Conservation (phyloP, 352 stramenopile genomes). For the Globisporangium lucens region DNA sequence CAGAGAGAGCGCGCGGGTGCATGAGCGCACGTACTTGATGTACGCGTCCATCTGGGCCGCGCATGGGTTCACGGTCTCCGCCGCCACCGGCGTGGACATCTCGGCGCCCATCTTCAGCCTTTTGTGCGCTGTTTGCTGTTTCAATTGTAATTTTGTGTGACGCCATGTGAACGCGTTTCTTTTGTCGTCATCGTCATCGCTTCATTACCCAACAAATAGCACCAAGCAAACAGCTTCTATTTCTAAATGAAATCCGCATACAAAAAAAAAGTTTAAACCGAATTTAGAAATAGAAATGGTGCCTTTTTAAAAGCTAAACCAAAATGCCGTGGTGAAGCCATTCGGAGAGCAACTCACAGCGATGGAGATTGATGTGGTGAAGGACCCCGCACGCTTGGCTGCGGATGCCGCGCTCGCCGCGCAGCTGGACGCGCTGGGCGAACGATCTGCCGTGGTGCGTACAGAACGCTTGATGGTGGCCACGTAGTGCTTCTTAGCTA, state of each 20-base stretch:
- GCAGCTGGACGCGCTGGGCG: slow-evolving; percentile 43
- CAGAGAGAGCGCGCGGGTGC: background rate
- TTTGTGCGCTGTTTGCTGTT: background rate
- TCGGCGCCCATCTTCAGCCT: slow-evolving; percentile 49
- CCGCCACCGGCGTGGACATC: slow-evolving; percentile 38
- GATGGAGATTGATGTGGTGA: slow-evolving; percentile 22
- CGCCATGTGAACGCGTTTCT: background rate
- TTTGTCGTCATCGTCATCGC: slow-evolving; percentile 6
- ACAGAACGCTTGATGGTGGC: too few species aligned
- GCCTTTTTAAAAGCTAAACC: background rate
- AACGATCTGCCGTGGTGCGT: slow-evolving; percentile 41
- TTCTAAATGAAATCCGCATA: background rate
- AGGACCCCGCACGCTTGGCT: slow-evolving; percentile 21
- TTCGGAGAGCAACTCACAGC: background rate
- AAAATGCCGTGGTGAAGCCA: background rate
- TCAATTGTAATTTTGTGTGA: background rate
- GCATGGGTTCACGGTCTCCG: slow-evolving; percentile 42
- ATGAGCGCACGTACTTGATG: slow-evolving; percentile 54
- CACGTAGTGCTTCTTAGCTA: background rate
- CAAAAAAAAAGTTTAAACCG: too few species aligned
- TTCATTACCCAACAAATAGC: background rate
- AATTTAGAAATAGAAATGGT: slow-evolving; percentile 5
- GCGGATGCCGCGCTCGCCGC: slow-evolving; percentile 18
- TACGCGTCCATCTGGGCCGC: slow-evolving; percentile 58
- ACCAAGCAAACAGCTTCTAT: slow-evolving; percentile 8